Percentiles rank a stretch among this genome's conserved stretches.
Evolutionary conservation across 495 filamentous ascomycete genomes (phyloP).

Genomic region (Tuber umbilicatum): DNA sequence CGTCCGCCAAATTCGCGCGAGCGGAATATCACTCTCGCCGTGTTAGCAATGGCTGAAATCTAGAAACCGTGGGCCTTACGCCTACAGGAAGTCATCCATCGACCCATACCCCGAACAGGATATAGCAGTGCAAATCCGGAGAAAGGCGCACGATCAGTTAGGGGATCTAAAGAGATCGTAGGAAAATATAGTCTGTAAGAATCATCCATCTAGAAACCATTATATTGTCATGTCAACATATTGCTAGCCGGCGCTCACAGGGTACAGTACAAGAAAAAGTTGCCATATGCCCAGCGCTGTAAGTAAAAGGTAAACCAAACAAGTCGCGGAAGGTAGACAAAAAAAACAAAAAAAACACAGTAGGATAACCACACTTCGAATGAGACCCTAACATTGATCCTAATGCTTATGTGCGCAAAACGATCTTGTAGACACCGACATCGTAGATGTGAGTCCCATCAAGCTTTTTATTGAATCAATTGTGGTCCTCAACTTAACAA

Average conservation of each 20-base stretch:
- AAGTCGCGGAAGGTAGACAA: background rate
- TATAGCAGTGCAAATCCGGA: background rate
- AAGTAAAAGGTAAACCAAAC: background rate
- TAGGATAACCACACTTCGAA: background rate
- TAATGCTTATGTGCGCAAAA: background rate
- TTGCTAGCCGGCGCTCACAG: background rate
- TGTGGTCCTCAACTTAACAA: background rate
- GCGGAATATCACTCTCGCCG: background rate
- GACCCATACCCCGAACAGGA: background rate
- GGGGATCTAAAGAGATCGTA: background rate
- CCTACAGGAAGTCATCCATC: background rate
- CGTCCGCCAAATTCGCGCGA: background rate
- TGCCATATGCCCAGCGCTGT: background rate
- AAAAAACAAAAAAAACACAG: background rate
- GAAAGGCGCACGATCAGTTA: background rate
- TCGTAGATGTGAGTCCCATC: background rate
- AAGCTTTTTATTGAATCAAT: constrained; percentile 2
- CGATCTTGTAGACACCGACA: background rate
- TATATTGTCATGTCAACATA: background rate
- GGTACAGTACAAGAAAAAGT: background rate
- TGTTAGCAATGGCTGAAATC: background rate
- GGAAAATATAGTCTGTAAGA: background rate
- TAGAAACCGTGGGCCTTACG: background rate
- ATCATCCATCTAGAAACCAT: background rate
- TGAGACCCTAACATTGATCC: background rate